Conservation (phyloP, 805 yeast species). For the Metschnikowia anglica region DNA sequence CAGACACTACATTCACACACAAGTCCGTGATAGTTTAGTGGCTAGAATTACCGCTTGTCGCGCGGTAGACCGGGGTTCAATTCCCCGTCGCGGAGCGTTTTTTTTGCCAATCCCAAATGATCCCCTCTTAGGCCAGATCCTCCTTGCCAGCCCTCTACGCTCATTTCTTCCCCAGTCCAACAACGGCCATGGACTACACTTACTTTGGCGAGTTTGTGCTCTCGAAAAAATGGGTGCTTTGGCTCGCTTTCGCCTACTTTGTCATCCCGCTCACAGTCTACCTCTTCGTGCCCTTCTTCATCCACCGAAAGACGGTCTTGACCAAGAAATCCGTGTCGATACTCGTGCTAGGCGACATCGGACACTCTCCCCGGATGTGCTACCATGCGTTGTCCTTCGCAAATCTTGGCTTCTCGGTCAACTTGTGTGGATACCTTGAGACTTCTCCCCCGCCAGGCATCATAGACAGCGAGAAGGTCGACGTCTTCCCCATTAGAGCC, state of each 20-base stretch:
- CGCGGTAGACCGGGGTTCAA: conserved; percentile 27
- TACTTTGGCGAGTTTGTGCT: conserved; percentile 9
- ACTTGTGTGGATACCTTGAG: conserved; percentile 79
- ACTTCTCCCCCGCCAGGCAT: conserved; percentile 52
- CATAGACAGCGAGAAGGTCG: conserved; percentile 49
- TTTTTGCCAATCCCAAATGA: neutral
- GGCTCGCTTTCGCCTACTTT: conserved; percentile 46
- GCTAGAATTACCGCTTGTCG: conserved; percentile 27
- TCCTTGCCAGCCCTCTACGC: neutral
- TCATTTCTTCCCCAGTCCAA: neutral
- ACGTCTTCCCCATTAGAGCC: conserved; percentile 47
- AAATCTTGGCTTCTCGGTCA: conserved; percentile 68
- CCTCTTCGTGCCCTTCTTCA: conserved; percentile 37
- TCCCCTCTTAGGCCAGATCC: too few species aligned
- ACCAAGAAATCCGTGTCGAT: conserved; percentile 59
- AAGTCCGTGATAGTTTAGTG: conserved; percentile 23
- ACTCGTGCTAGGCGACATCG: conserved; percentile 88
- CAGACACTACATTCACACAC: neutral
- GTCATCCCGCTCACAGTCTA: conserved; percentile 46
- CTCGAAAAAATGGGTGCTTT: conserved; percentile 39
- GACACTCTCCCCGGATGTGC: conserved; percentile 92
- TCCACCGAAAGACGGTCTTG: conserved; percentile 24
- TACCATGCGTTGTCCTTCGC: conserved; percentile 84
- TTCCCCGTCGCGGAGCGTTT: conserved; percentile 23
- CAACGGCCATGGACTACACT: conserved; percentile 5